Conservation (phyloP, 805 yeast genomes). For the Wickerhamiella lipophila region DNA sequence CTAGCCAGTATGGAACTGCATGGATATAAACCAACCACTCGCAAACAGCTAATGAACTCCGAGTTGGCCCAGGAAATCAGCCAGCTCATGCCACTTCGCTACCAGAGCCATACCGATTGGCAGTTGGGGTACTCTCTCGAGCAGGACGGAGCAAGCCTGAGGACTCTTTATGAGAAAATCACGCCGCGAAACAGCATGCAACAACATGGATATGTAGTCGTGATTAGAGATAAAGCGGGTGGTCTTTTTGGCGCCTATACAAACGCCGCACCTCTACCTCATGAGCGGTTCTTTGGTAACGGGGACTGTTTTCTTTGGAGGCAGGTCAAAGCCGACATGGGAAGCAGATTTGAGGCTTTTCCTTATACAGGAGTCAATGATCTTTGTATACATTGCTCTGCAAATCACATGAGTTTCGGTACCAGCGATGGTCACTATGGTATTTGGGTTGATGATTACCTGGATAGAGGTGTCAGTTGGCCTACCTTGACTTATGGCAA, state of each 20-base stretch:
- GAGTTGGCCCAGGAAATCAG: constrained; percentile 68
- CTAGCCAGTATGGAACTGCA: constrained; percentile 30
- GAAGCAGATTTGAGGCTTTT: constrained; percentile 54
- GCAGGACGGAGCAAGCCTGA: constrained; percentile 80
- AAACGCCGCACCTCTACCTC: constrained; percentile 55
- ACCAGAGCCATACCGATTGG: constrained; percentile 74
- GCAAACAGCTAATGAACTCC: constrained; percentile 41
- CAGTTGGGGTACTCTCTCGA: constrained; percentile 67
- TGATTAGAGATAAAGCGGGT: constrained; percentile 51
- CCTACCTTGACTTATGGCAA: constrained; percentile 81
- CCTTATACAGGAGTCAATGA: constrained; percentile 84
- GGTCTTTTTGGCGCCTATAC: constrained; percentile 66
- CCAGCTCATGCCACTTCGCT: constrained; percentile 57
- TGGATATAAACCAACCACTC: constrained; percentile 53
- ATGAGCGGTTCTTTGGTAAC: constrained; percentile 77
- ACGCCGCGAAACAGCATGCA: constrained; percentile 34
- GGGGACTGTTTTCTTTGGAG: constrained; percentile 95
- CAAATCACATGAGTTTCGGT: constrained; percentile 68
- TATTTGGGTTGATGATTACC: constrained; percentile 67
- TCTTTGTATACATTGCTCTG: constrained; percentile 70
- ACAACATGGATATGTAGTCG: constrained; percentile 53
- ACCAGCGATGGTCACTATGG: constrained; percentile 92
- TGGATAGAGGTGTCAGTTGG: constrained; percentile 65
- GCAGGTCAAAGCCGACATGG: constrained; percentile 33
- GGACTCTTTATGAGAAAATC: constrained; percentile 54